These are phyloP conservation scores for Quercus engelmannii DNA, from an alignment of 306 rosid species.

Conservation along the genomic window DNA sequence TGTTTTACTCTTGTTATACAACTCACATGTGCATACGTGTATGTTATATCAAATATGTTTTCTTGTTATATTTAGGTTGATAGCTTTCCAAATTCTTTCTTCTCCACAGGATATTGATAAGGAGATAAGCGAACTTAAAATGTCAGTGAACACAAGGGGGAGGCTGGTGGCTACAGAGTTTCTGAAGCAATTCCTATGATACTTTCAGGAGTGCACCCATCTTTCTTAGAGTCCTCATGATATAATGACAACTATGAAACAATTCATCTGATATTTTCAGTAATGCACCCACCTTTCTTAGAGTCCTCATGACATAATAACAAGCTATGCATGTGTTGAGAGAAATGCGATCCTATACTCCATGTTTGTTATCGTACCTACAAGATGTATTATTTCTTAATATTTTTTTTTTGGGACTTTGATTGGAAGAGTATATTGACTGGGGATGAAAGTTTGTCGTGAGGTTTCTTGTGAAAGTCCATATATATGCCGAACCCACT, in stretches of 20 bases:
- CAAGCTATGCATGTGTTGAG: background rate
- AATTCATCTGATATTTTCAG: slow-evolving; percentile 53
- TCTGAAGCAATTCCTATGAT: slow-evolving; percentile 84
- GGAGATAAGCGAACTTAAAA: slow-evolving; percentile 91
- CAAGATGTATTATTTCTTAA: background rate
- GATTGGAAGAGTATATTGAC: background rate
- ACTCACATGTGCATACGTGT: background rate
- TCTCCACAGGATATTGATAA: slow-evolving; percentile 81
- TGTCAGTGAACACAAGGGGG: slow-evolving; percentile 95
- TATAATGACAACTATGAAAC: slow-evolving; percentile 41
- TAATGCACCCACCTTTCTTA: background rate
- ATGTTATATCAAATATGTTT: background rate
- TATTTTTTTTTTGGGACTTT: background rate
- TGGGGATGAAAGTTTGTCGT: background rate
- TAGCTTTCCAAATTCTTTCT: background rate
- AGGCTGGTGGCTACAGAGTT: slow-evolving; percentile 98
- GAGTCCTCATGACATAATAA: background rate
- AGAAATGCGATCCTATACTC: background rate
- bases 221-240: background rate
- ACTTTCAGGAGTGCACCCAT: background rate
- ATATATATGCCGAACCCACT: no score
- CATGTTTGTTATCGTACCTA: background rate
- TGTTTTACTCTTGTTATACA: background rate
- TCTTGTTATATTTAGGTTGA: slow-evolving; percentile 1
- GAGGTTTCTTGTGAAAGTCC: no score